Evolutionary conservation across 192 early-diverging fungal species (phyloP).

Genomic region (Chytriomyces sp.): DNA sequence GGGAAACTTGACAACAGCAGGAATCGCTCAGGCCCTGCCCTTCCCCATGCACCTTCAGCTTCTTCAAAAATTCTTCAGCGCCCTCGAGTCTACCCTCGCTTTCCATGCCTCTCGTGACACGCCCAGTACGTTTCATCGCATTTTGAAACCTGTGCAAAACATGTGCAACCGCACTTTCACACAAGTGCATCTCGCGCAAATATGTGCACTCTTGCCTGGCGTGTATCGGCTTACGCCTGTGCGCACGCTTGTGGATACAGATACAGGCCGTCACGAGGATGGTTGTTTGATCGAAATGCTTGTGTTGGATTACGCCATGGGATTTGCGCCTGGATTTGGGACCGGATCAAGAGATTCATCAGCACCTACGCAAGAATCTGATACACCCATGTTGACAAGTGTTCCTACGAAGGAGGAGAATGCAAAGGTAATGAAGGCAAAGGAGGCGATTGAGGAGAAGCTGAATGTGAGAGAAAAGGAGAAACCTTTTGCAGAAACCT

Average conservation of each 20-base stretch:
- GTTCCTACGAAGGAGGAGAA: background rate
- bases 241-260: slow-evolving; percentile 10
- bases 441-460: background rate
- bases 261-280: background rate
- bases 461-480: background rate
- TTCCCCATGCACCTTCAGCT: slow-evolving; percentile 30
- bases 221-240: slow-evolving; percentile 43
- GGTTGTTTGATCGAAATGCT: slow-evolving; percentile 11
- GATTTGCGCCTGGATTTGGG: slow-evolving; percentile 18
- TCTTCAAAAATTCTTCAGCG: slow-evolving; percentile 38
- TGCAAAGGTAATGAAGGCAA: background rate
- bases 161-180: slow-evolving; percentile 56
- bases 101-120: slow-evolving; percentile 30
- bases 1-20: too few species aligned
- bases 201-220: slow-evolving; percentile 54
- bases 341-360: slow-evolving; percentile 10
- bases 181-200: slow-evolving; percentile 53
- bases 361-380: background rate
- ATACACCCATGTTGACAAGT: background rate
- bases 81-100: slow-evolving; percentile 35
- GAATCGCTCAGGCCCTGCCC: background rate
- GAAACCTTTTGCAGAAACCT: slow-evolving; percentile 9
- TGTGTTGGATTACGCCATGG: slow-evolving; percentile 9
- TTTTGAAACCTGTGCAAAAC: slow-evolving; percentile 55
- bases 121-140: slow-evolving; percentile 42